Evolutionary conservation across 352 stramenopile genomes (phyloP).

Genomic region (Hyaloperonospora arabidopsidis): DNA sequence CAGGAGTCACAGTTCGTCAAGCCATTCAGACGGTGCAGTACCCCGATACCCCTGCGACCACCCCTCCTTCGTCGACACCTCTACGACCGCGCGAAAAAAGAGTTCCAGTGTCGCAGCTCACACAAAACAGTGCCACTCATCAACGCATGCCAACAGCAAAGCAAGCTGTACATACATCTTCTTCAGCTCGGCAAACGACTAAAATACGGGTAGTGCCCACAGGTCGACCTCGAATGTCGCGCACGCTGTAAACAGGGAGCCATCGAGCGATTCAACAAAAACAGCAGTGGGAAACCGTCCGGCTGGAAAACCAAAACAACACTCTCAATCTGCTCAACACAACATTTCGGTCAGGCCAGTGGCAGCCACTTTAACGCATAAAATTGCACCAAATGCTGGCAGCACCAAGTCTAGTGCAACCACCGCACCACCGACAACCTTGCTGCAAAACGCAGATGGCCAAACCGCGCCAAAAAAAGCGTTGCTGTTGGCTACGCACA

Average conservation of each 20-base stretch:
- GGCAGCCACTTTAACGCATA: background rate
- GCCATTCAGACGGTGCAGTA: conserved; percentile 28
- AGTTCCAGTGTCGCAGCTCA: conserved; percentile 33
- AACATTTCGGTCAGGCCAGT: background rate
- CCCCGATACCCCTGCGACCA: conserved; percentile 25
- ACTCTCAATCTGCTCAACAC: background rate
- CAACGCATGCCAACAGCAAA: conserved; percentile 14
- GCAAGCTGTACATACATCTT: conserved; percentile 6
- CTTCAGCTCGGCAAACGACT: background rate
- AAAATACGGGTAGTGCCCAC: background rate
- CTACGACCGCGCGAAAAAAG: no score
- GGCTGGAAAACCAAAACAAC: background rate
- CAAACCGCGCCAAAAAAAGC: background rate
- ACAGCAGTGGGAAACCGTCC: background rate
- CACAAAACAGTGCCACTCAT: conserved; percentile 12
- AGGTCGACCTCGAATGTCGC: no score
- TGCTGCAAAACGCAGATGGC: background rate
- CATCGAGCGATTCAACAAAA: background rate
- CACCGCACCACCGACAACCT: background rate
- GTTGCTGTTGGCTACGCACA: background rate
- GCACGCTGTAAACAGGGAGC: background rate
- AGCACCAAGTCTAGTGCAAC: background rate
- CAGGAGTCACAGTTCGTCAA: conserved; percentile 28
- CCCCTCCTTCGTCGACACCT: no score
- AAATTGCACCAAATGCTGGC: background rate